Base-by-base conservation (phyloP, 2,329 filamentous ascomycete species). In the Reticulascus tulasneorum region DNA sequence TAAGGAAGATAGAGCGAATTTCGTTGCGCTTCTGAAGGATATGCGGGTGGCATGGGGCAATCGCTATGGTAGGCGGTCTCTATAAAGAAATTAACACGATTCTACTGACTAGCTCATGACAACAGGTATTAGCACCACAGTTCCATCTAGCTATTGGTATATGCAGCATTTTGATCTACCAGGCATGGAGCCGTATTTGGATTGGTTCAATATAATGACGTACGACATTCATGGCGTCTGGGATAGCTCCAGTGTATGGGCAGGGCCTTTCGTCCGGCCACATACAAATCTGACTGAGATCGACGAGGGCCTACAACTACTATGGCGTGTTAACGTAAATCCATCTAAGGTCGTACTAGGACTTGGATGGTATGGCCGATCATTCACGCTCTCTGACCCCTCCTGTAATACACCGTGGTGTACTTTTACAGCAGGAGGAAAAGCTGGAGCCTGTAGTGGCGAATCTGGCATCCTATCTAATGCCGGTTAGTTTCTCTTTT, bases 131-230 rank as follows among this genome's bases (percentile, higher is more conserved):
- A 19, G 12, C 11, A 33, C 58, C 27, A 53, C 56, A 3, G 22
- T 54, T 2, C 54, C 53, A 0, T 22, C 45, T 1, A 35, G 19
- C 2, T 58, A 51, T 38, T 56, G 51, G 52, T 59, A 57, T 16
- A 34, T 58, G 8, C 43, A 36, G 9, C 23, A 42, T 19, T 59
- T 57, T 23, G 46, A 55, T 19, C 23, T 57, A 15, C 13, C 24
- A 1, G 13, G 23, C 7, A 23, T 56, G 3, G 37, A 51, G 37
- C 24, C 21, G 4, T 25, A 43, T 7, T 49, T 66, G 4, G 58
- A 68, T 37, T 67, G 51, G 43, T 59, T 69, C 42, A 71, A 67
- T 35, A 24, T 71, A n/a, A 65, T 71, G 55, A 54, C 55, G 0
- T 71, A 71, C 40, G 64, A 72, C 38, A 39, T 71, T 6, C 52